Conservation (phyloP, 176 grass and related monocot genomes). For the Oryza coarctata region DNA sequence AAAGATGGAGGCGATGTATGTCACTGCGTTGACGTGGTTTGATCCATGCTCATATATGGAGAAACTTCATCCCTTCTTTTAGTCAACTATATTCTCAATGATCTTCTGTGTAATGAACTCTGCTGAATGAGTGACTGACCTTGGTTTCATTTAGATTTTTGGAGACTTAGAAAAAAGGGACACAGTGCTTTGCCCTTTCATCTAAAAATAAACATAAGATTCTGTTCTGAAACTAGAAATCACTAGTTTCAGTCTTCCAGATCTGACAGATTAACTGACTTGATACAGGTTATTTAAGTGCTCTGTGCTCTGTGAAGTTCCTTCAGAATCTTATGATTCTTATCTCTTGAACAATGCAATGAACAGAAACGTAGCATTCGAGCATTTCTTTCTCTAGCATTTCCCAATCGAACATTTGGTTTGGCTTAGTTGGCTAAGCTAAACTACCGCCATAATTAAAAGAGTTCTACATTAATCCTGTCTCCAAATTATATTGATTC, state of each 20-base stretch:
- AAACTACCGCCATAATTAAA: neutral
- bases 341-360: neutral
- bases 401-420: neutral
- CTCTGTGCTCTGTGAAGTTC: neutral
- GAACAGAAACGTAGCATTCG: neutral
- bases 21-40: slow-evolving; percentile 53
- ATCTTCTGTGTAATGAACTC: neutral
- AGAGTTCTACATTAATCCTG: neutral
- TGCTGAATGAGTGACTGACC: neutral
- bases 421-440: neutral
- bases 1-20: slow-evolving; percentile 59
- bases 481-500: neutral
- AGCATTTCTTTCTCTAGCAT: neutral
- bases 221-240: neutral
- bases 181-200: neutral
- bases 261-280: neutral
- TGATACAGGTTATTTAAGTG: neutral
- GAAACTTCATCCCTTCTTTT: slow-evolving; percentile 62
- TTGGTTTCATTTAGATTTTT: neutral
- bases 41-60: slow-evolving; percentile 45
- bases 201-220: neutral
- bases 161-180: neutral
- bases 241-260: neutral
- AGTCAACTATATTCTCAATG: slow-evolving; percentile 9
- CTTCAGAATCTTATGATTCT: neutral